phyloP scores from a whole-genome alignment of 441 rosid species.

The Capsella rubella region DNA sequence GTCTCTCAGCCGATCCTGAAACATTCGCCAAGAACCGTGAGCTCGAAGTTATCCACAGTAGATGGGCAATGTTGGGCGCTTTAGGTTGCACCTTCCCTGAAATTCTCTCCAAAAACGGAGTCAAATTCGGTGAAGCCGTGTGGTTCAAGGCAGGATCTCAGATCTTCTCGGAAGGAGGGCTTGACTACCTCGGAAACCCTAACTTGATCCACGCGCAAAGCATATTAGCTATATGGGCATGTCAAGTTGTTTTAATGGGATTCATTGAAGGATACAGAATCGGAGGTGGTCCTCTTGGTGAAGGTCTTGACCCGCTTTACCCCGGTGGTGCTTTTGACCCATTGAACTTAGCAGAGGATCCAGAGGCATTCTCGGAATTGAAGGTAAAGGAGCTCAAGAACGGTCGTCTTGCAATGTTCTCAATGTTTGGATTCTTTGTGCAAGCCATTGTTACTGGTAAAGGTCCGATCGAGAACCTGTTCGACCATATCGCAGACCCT shows the following conservation, averaged over 20 bases:
- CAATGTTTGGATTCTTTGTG: slow-evolving; percentile 97
- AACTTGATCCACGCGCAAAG: slow-evolving; percentile 45
- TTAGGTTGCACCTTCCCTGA: slow-evolving; percentile 42
- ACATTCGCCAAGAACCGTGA: slow-evolving; percentile 43
- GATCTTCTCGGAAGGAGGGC: slow-evolving; percentile 44
- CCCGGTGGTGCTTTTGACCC: slow-evolving; percentile 98
- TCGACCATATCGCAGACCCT: slow-evolving; percentile 87
- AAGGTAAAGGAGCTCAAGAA: slow-evolving; percentile 96
- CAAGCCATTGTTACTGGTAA: slow-evolving; percentile 95
- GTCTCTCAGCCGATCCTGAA: slow-evolving; percentile 44
- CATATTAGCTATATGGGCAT: slow-evolving; percentile 41
- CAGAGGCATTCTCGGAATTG: slow-evolving; percentile 82
- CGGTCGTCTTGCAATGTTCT: slow-evolving; percentile 94
- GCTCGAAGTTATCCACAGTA: slow-evolving; percentile 46
- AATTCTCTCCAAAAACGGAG: slow-evolving; percentile 41
- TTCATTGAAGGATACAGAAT: slow-evolving; percentile 41
- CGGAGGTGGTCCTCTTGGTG: slow-evolving; percentile 44
- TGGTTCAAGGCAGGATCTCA: slow-evolving; percentile 46
- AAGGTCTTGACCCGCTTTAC: slow-evolving; percentile 77
- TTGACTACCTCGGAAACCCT: slow-evolving; percentile 44
- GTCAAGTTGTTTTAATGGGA: slow-evolving; percentile 38
- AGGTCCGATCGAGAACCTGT: slow-evolving; percentile 92
- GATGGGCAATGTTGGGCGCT: slow-evolving; percentile 42
- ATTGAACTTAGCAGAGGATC: slow-evolving; percentile 82
- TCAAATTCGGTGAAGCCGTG: slow-evolving; percentile 42